A percentile compares a stretch with the other conserved stretches of the same genome.
phyloP scores from a whole-genome alignment of 2,329 filamentous ascomycete species.

The Grosmannia clavigera region DNA sequence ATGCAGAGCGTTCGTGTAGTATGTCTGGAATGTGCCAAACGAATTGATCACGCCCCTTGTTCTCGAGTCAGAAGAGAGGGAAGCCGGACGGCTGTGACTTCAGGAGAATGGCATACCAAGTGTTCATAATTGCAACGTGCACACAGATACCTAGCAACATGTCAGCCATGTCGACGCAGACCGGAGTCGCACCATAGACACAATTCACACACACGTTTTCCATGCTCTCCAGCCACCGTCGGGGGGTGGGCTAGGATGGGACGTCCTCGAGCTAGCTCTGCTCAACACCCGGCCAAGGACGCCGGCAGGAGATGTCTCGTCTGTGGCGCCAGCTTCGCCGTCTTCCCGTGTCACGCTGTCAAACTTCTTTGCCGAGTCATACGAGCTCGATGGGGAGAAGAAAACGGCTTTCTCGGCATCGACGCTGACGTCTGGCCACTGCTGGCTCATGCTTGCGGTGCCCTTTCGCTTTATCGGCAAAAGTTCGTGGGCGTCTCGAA shows the following conservation, averaged over 20 bases:
- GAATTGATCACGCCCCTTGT: conserved; percentile 39
- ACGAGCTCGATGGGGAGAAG: too few species aligned
- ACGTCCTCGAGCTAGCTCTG: conserved; percentile 27
- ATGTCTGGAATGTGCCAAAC: conserved; percentile 43
- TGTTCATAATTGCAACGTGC: conserved; percentile 37
- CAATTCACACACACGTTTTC: conserved; percentile 25
- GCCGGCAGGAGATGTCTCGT: neutral
- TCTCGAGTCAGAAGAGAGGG: neutral
- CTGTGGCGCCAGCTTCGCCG: neutral
- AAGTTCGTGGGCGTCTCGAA: too few species aligned
- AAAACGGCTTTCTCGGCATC: too few species aligned
- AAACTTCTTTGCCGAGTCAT: too few species aligned
- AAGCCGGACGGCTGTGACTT: neutral
- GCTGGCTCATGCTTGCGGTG: too few species aligned
- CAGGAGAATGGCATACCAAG: conserved; percentile 23
- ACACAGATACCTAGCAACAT: conserved; percentile 20
- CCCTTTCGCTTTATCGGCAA: too few species aligned
- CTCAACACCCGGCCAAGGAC: conserved; percentile 27
- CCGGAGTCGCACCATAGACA: too few species aligned
- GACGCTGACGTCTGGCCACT: too few species aligned
- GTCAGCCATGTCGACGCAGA: too few species aligned
- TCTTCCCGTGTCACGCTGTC: too few species aligned
- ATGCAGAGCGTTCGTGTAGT: conserved; percentile 30
- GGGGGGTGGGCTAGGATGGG: conserved; percentile 33
- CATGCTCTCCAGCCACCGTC: conserved; percentile 37